Percentiles rank a stretch among this genome's conserved stretches.
Evolutionary conservation across 495 filamentous ascomycete genomes (phyloP).

Genomic region (Aspergillus carlsbadensis): DNA sequence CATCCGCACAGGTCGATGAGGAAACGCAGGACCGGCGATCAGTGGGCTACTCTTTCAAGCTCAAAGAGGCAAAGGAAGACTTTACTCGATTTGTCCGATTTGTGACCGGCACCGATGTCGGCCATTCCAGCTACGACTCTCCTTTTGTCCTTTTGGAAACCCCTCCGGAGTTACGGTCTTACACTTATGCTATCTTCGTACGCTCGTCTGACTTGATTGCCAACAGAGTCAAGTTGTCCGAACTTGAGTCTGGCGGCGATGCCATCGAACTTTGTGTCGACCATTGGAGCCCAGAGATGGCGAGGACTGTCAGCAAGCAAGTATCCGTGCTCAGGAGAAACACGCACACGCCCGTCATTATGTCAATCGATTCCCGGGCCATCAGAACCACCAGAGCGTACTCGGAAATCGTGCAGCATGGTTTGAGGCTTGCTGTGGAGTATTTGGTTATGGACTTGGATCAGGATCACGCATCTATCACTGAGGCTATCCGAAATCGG

Average conservation of each 20-base stretch:
- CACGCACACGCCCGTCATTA: constrained; percentile 65
- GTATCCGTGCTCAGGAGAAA: constrained; percentile 52
- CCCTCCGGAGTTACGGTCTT: constrained; percentile 61
- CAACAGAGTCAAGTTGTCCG: constrained; percentile 54
- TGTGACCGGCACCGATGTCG: constrained; percentile 55
- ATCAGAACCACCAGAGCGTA: constrained; percentile 32
- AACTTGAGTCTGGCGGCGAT: constrained; percentile 68
- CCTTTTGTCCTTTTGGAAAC: constrained; percentile 71
- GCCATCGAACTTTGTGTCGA: constrained; percentile 73
- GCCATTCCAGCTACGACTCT: constrained; percentile 60
- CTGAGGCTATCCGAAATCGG: constrained; percentile 48
- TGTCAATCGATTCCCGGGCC: constrained; percentile 59
- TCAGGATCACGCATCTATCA: constrained; percentile 41
- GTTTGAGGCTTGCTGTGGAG: constrained; percentile 70
- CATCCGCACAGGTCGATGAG: constrained; percentile 24
- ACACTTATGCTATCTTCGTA: constrained; percentile 65
- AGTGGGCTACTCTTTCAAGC: constrained; percentile 60
- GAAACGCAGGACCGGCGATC: constrained; percentile 43
- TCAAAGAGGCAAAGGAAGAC: constrained; percentile 72
- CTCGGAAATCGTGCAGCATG: constrained; percentile 58
- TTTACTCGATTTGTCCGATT: constrained; percentile 71
- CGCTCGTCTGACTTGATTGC: constrained; percentile 60
- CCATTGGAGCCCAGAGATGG: constrained; percentile 51
- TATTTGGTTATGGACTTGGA: constrained; percentile 68
- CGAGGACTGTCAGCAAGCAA: constrained; percentile 42